These are phyloP conservation scores for Apophysomyces sp. DNA, from an alignment of 371 early-diverging fungal genomes.

Conservation along the genomic window DNA sequence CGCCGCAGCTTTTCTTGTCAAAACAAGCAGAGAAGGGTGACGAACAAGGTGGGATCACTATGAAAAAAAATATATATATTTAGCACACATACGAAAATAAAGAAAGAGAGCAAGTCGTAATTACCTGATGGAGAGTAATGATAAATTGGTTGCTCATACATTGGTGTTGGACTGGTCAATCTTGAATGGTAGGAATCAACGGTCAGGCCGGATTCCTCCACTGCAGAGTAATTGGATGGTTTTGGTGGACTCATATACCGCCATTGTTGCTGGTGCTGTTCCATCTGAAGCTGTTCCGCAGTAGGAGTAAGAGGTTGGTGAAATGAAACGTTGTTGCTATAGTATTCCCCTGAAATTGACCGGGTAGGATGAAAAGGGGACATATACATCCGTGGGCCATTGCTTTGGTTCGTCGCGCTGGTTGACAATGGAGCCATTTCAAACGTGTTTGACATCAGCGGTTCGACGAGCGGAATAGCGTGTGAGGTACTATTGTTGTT, in stretches of 20 bases:
- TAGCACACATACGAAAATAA: background rate
- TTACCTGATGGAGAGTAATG: background rate
- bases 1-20: conserved; percentile 2
- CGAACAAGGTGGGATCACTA: background rate
- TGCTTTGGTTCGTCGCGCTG: conserved; percentile 13
- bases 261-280: conserved; percentile 9
- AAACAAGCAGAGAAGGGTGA: background rate
- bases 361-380: conserved; percentile 6
- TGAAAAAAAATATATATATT: background rate
- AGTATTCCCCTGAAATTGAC: conserved; percentile 4
- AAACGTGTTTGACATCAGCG: conserved; percentile 3
- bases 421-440: conserved; percentile 13
- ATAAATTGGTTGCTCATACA: background rate
- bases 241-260: conserved; percentile 10
- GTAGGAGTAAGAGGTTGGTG: conserved; percentile 1
- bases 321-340: conserved; percentile 7
- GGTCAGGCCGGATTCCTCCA: conserved; percentile 23
- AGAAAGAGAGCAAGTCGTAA: background rate
- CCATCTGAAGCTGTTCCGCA: background rate
- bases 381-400: conserved; percentile 4
- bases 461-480: background rate
- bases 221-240: background rate
- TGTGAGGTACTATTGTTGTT: background rate
- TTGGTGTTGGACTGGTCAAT: conserved; percentile 14
- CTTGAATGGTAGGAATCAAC: conserved; percentile 14